Evolutionary conservation across 2,329 filamentous ascomycete species (phyloP).

Genomic region (Thielaviopsis ethacetica): DNA sequence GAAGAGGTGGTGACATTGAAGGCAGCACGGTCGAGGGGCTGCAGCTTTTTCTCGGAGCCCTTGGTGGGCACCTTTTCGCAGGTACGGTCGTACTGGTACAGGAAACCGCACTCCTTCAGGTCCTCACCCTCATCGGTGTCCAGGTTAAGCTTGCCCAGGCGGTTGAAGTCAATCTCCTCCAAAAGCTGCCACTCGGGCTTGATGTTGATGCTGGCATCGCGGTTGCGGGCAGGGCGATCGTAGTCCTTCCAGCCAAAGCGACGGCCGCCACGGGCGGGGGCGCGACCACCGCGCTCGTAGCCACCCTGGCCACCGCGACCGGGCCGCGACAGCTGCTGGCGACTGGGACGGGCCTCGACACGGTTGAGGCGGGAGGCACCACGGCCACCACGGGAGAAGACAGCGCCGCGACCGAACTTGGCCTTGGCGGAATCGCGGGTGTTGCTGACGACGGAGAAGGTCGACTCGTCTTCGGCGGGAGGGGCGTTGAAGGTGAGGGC

Average conservation of each 20-base stretch:
- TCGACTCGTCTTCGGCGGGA: slow-evolving; percentile 84
- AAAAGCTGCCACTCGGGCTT: slow-evolving; percentile 90
- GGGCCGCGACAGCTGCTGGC: slow-evolving; percentile 50
- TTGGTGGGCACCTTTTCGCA: slow-evolving; percentile 92
- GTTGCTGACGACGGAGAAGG: slow-evolving; percentile 96
- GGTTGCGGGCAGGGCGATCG: slow-evolving; percentile 92
- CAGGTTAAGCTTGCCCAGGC: slow-evolving; percentile 86
- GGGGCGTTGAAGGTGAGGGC: slow-evolving; percentile 81
- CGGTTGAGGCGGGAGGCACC: slow-evolving; percentile 61
- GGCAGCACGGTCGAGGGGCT: slow-evolving; percentile 77
- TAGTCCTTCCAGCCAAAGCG: slow-evolving; percentile 98
- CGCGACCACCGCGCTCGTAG: slow-evolving; percentile 53
- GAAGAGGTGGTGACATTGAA: slow-evolving; percentile 97
- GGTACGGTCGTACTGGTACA: slow-evolving; percentile 93
- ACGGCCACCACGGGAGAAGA: slow-evolving; percentile 73
- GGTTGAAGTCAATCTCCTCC: slow-evolving; percentile 97
- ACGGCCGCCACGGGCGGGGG: slow-evolving; percentile 58
- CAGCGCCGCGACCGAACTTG: slow-evolving; percentile 75
- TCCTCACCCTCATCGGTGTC: slow-evolving; percentile 93
- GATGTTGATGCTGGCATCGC: slow-evolving; percentile 90
- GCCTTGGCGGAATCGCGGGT: slow-evolving; percentile 72
- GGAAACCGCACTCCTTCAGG: slow-evolving; percentile 86
- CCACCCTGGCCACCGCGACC: slow-evolving; percentile 40
- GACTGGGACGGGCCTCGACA: slow-evolving; percentile 42
- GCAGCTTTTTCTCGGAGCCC: slow-evolving; percentile 72